Base-by-base conservation (phyloP, 2,329 filamentous ascomycete species). In the Emergomyces africanus region DNA sequence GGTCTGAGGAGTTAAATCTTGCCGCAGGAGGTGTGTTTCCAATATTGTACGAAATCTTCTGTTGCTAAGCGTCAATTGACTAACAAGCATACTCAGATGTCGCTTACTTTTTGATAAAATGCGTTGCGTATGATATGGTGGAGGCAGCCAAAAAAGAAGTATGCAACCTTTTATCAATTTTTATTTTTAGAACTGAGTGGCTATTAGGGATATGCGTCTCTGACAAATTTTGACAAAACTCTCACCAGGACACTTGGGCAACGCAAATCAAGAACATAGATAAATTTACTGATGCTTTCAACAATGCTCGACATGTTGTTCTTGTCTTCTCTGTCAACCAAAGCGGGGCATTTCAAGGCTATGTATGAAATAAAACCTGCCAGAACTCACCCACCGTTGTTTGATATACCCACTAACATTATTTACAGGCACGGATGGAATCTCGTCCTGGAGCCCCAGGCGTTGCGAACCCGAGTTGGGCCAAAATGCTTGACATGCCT, bases 321-420 rank as follows among this genome's bases (percentile, higher is more conserved):
- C 68, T 85, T 5, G 76, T 84, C 63, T 84, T 84, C 65, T 81
- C 79, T 0, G 77, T 83, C 60, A 84, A 84, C 69, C 76, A 79
- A 57, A 81, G 77, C 59, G 75, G 73, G 42, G 76, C 77, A 1
- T 83, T 83, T 59, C 81, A 84, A 68, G 82, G 82, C 58, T 83
- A 82, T 65, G 81, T 83, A 68, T 69, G 79, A 75, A 30, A 44
- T 69, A 79, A 75, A 25, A 23, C 41, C 57, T n/a, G n/a, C 41
- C 39, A 3, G 50, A 44, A 44, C n/a, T n/a, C n/a, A n/a, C 48
- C 51, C 20, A n/a, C 48, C 28, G 30, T n/a, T 14, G 46, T 15
- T n/a, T 48, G 23, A 14, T 15, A 55, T 28, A 46, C 30, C 23
- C 48, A 35, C 54, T 44, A 57, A 59, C 54, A 54, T 33, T 54